These are phyloP conservation scores for Platanthera guangdongensis DNA, from an alignment of 106 monocot genomes.

Conservation along the genomic window DNA sequence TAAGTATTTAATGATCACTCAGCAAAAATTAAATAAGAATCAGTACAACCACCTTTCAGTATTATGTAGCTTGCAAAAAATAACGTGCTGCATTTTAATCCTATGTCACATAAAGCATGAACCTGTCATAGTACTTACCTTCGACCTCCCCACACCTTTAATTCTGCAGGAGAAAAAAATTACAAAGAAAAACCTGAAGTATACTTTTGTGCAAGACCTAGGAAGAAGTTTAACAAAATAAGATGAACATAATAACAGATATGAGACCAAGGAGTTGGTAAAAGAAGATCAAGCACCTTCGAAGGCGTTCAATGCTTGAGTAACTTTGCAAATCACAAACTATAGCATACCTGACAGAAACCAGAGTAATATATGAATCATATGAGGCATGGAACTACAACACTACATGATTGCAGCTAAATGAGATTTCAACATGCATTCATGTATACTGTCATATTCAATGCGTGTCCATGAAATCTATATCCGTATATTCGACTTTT, in stretches of 20 bases:
- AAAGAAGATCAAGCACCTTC: constrained; percentile 39
- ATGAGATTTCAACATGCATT: not conserved
- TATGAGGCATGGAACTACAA: not conserved
- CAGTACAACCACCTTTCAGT: not conserved
- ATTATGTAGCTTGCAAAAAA: constrained; percentile 1
- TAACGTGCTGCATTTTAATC: not conserved
- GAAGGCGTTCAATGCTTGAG: constrained; percentile 77
- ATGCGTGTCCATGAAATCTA: not conserved
- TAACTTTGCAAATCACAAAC: constrained; percentile 84
- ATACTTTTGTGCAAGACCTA: not conserved
- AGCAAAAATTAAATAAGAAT: not conserved
- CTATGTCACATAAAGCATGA: not conserved
- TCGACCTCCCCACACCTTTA: constrained; percentile 70
- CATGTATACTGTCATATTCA: not conserved
- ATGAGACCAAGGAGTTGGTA: not conserved
- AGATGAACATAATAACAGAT: not conserved
- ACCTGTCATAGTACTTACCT: constrained; percentile 40
- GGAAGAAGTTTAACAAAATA: not conserved
- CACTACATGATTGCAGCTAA: not conserved
- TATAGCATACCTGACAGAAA: constrained; percentile 62
- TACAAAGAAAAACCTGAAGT: not conserved
- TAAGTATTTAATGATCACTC: constrained; percentile 7
- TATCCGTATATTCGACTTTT: too few relatives aligned
- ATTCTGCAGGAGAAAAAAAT: constrained; percentile 45
- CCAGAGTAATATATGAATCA: not conserved